Evolutionary conservation across 2,329 filamentous ascomycete genomes (phyloP), one percentile per base, ranked within the genome.

Genomic region (Penicillium psychrosexuale): DNA sequence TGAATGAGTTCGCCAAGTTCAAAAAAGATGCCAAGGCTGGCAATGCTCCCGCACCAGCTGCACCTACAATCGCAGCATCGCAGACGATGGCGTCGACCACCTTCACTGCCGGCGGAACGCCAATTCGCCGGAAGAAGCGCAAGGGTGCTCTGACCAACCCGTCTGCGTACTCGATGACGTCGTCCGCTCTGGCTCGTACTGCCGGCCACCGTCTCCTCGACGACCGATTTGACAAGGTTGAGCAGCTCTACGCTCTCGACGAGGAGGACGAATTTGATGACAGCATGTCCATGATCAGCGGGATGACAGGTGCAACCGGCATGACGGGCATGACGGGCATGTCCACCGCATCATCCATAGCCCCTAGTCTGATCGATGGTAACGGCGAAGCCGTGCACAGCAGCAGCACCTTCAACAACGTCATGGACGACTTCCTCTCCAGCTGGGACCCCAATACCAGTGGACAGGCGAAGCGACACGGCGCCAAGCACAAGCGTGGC

Each of bases 1-100:
- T 97, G 74, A 85, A 88, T 53, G 89, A 97, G 66, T 97, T 96
- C 77, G 89, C 90, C 65, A 90, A 94, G 69, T 97, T 96, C 81
- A 97, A 97, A 74, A 89, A 89, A 68, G 90, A 92, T 56, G 74
- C 75, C 55, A 84, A 83, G 66, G 64, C 73, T 11, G 61, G 62
- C 17, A 72, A 73, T n/a, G 78, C 73, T 31, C 64, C 68, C 8
- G 55, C 57, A 8, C 67, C 69, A 5, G 70, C 73, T 11, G 66
- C 72, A 15, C 65, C 67, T 5, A 74, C 69, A 12, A 68, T 72
- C 13, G 69, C 71, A 8, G 69, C 72, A n/a, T 74, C 72, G 45
- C 70, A 69, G 30, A 77, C 75, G 5, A 63, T 74, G 24, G 72
- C 77, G n/a, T 76, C 74, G 4, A 77, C 77, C 8, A 63, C 74